Evolutionary conservation across 2,329 filamentous ascomycete genomes (phyloP), one percentile per base, ranked within the genome.

Genomic region (Blastomyces percursus): DNA sequence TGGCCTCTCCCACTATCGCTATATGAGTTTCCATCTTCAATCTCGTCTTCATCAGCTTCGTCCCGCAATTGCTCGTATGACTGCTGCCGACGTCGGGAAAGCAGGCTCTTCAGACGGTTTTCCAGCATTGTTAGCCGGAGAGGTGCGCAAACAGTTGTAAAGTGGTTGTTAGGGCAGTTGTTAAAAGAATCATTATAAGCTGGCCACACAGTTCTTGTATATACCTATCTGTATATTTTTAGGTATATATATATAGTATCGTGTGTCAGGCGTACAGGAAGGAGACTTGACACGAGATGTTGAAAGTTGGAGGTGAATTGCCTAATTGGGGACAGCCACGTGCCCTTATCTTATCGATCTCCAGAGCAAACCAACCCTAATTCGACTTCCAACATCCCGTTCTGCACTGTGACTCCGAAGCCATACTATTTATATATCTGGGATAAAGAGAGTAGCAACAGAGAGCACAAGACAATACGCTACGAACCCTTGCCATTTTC

Each of bases 71-170:
- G 72, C 59, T 69, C 71, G 64, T 74, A 74, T 32, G 70, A 69
- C 54, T 65, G 67, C 48, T 69, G 68, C 24, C 69, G 68, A 24
- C 69, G 68, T 27, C 71, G 70, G 48, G 67, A 64, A 40, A 76
- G 66, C 61, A 75, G 66, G 62, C 67, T 69, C 63, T 72, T 70
- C 40, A 77, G 65, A 61, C 73, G 71, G 57, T 74, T 70, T 74
- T 76, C 76, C 24, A 64, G 40, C 64, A 66, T 66, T 30, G 16
- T 61, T 44, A 27, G 27, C 57, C 8, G 8, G 27, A 32, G 24
- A 12, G 21, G 16, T 12, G 19, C 8, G 8, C 14, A 48, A 24
- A 42, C 24, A 12, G 24, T 27, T 42, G 54, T 24, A 24, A 35
- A 59, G n/a, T 42, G 54, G 52, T 46, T 2, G 40, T 14, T 30